Percentiles rank a stretch among this genome's conserved stretches.
Evolutionary conservation across 768 basidiomycete species (phyloP).

Genomic region (Mycena filopes): DNA sequence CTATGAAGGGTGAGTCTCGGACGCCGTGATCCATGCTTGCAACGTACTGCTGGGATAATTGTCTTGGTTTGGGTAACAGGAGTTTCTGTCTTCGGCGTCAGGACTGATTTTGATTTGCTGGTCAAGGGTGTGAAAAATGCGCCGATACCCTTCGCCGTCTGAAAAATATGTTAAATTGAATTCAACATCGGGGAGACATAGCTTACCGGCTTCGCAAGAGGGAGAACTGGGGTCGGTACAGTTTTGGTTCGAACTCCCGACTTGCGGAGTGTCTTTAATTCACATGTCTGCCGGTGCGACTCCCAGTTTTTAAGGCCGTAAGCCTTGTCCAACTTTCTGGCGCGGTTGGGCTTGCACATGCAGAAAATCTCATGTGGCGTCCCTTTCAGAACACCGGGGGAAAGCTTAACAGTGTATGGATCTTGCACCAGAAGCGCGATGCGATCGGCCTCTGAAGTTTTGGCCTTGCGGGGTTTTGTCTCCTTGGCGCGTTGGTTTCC

Average conservation of each 20-base stretch:
- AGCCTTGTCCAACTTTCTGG: not conserved
- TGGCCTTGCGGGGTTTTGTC: no score
- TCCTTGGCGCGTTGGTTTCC: not conserved
- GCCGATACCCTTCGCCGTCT: not conserved
- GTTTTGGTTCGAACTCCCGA: not conserved
- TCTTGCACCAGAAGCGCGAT: no score
- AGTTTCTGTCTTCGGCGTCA: not conserved
- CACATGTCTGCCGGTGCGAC: not conserved
- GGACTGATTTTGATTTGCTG: not conserved
- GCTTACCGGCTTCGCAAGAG: not conserved
- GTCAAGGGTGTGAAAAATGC: not conserved
- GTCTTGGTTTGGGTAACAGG: not conserved
- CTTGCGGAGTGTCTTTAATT: not conserved
- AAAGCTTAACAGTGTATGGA: no score
- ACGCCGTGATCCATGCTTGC: no score
- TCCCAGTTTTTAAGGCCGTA: conserved; percentile 6
- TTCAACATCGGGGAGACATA: not conserved
- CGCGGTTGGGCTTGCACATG: not conserved
- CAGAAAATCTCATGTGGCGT: conserved; percentile 6
- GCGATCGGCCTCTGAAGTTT: no score
- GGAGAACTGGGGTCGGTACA: not conserved
- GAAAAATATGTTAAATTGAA: not conserved
- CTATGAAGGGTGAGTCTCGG: no score
- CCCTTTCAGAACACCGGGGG: no score
- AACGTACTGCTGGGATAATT: not conserved